phyloP scores from a whole-genome alignment of 2,329 filamentous ascomycete species.

The Paecilomyces variotii region DNA sequence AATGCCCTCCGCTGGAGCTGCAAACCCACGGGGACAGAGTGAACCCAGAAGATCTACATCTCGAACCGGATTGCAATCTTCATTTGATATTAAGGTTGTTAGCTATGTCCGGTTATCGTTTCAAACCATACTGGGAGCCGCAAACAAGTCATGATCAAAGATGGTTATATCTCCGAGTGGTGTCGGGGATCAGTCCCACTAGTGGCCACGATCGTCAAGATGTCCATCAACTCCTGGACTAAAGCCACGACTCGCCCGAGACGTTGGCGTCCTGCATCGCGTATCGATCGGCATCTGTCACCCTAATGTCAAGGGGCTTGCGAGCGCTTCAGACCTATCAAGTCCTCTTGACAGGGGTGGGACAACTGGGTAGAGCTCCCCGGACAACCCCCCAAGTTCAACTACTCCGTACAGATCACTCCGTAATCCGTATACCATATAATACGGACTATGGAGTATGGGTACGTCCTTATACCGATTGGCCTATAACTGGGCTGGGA shows the following conservation, averaged over 20 bases:
- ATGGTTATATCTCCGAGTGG: not conserved
- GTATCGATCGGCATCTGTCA: not conserved
- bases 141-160: not conserved
- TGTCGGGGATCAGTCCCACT: not conserved
- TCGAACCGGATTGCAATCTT: not conserved
- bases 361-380: not conserved
- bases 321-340: not conserved
- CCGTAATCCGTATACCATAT: not conserved
- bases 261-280: not conserved
- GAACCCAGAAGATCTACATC: not conserved
- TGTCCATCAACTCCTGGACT: not conserved
- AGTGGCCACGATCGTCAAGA: not conserved
- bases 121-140: not conserved
- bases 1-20: not conserved
- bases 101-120: not conserved
- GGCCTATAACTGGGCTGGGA: not conserved
- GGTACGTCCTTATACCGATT: not conserved
- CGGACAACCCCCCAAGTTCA: not conserved
- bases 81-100: not conserved
- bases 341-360: not conserved
- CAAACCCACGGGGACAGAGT: not conserved
- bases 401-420: not conserved
- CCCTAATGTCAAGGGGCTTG: not conserved
- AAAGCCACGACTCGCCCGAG: not conserved
- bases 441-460: not conserved